Base-by-base conservation (phyloP, 1,139 yeast genomes). In the Lipomyces yarrowii region DNA sequence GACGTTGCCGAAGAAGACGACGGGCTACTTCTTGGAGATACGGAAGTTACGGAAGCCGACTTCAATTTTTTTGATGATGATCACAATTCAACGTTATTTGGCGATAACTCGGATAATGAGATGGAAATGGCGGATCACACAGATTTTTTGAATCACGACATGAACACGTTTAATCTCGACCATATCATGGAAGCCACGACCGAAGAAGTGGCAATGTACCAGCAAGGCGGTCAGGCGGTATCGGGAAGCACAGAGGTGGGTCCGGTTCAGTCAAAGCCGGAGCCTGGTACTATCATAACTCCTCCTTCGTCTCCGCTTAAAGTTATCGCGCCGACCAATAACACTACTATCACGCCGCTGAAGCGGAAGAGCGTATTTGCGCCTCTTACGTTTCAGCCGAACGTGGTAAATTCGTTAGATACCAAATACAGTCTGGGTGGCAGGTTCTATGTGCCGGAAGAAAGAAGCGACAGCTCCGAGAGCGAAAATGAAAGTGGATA, bases 341-440 rank as follows among this genome's bases (percentile, higher is more conserved):
- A 52, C 15, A 21, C 23, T n/a, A 35, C 32, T 13, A 54, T 33
- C 5, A 7, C 21, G 6, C 53, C 33, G 2, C 46, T 53, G 37
- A 65, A 64, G 23, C 42, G 67, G n/a, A 64, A 65, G 42, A 65
- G 69, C 46, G 48, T 62, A 10, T 67, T 67, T 57, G 46, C 69
- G n/a, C 62, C 68, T 7, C 33, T 62, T 11, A 23, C 56, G 26
- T 67, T 64, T 59, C 37, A 52, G 39, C 70, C 70, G 21, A 59
- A 67, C 21, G 51, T 90, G 63, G 87, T 86, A 71, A 85, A 85
- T 64, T 87, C 86, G 71, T 88, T 90, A 35, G 96, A 90, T 74
- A 87, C 87, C 64, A 90, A 90, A 73, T 90, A 90, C 72, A 89
- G 89, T 8, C 85, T 85, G 72, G 96, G 96, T 11, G 96, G 96